Base-by-base conservation (phyloP, 176 grass and related monocot species). In the sorghum (Sorghum bicolor) region DNA sequence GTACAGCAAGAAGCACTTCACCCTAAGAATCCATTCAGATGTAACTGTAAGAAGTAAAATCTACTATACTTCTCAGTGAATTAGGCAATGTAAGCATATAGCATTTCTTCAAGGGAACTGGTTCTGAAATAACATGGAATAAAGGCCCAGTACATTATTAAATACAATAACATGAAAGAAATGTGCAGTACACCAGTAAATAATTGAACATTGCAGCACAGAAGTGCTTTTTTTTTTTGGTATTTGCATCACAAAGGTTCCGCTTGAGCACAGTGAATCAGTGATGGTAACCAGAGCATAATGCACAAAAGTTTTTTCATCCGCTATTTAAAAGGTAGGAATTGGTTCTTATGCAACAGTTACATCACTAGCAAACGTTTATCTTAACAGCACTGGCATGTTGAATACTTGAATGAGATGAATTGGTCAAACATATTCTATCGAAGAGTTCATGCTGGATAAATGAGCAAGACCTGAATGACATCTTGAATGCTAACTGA, bases 401-500 rank as follows among this genome's bases (percentile, higher is more conserved):
- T 30, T 15, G 61, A 64, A 64, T 30, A 13, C 25, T 30, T 15
- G 61, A 64, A 64, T 30, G 26, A 64, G 61, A 64, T 64, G 61
- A 64, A 64, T 64, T 64, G 61, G 28, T 7, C 61, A 64, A 28
- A 30, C 26, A 64, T 15, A 64, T 77, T 58, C 22, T 17, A 43
- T n/a, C 14, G 1, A 78, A 17, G 22, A n/a, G 28, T 41, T 26
- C 14, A 5, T 36, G n/a, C 24, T n/a, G 26, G 14, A 57, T 41
- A 40, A 82, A 75, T 36, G 26, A 75, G 31, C 31, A 84, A 48
- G 79, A 98, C 96, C 96, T 98, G 85, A 85, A 98, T 86, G 20
- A 96, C 83, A 90, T 98, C 87, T 79, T 77, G 72, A 90, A 99
- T 85, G 73, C 93, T 92, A 65, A 99, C 87, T 33, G 91, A 85